Base-by-base conservation (phyloP, 139 green algal genomes). In the Closterium sp. region DNA sequence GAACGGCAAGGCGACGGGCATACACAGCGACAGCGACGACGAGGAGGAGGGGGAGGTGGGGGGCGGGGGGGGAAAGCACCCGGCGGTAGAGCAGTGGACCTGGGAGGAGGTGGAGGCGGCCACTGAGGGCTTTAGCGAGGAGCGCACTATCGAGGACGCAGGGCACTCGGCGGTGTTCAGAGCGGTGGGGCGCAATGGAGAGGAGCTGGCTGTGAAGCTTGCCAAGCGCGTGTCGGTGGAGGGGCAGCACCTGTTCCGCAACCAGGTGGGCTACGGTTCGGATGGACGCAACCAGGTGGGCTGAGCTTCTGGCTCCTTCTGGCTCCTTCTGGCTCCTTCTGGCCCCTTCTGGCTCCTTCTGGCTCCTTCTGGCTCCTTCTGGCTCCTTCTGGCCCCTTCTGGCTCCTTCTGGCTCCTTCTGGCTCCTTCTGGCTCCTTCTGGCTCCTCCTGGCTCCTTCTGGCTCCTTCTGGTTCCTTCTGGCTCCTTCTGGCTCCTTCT, bases 101-200 rank as follows among this genome's bases (percentile, higher is more conserved):
- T 76, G 55, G 55, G 55, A 76, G 55, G 55, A 76, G 55, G 55
- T 76, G 16, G 55, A 86, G 12, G 35, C 34, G 89, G 89, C 83
- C 10, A 92, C 89, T 21, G 32, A 81, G 9, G n/a, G n/a, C 10
- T 92, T 92, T 43, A 30, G 33, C 25, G 34, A n/a, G 28, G 89
- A 81, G 25, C 30, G 4, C 31, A 34, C 34, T 25, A n/a, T 92
- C 23, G 89, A 69, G 25, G 89, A 90, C n/a, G 89, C 34, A 7
- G 89, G 89, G 12, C 87, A 64, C 30, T 33, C 31, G 4, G 55
- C 83, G 43, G 89, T 92, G 38, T 92, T 90, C 83, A 91, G 87
- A 69, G 88, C 36, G 8, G 28, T 85, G 64, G 84, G 76, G 16
- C 43, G 36, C 25, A 19, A 87, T 33, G 88, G 38, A 1, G 30